Evolutionary conservation across 768 basidiomycete species (phyloP), one percentile per base, ranked within the genome.

Genomic region (Tricholoma sp.): DNA sequence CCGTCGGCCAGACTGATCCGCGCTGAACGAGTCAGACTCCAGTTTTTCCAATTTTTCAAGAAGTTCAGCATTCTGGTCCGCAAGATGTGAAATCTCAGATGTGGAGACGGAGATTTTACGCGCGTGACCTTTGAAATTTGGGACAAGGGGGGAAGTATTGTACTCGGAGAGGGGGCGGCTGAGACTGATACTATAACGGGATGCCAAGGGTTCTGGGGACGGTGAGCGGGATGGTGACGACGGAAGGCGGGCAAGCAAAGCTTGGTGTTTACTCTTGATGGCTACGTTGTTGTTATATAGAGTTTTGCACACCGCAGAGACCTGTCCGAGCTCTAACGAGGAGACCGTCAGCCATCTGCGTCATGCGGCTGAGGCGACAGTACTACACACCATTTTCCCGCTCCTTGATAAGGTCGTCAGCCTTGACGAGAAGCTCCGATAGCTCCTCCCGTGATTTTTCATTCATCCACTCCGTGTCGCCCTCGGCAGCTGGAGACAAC

Each of bases 51-150:
- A 77, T 61, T 91, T 90, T 22, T 78, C 71, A 4, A 89, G 72
- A 14, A 94, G 83, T 60, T 94, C 90, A 0, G 85, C 83, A 63
- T 94, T 94, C 71, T 94, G 91, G 64, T 91, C 88, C 0, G 88
- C 81, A 43, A 94, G 81, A 6, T 81, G 75, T 2, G 84, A 81
- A 24, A 94, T 77, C 57, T 91, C 89, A 14, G 79, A 72, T 1
- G 84, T 83, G 3, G 86, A 83, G 55, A 89, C 80, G 46, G 88
- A 84, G 45, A 88, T 78, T 51, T 81, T 78, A 34, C 79, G 77
- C 1, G 73, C 60, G 61, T 73, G 76, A 18, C 68, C 64, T 50
- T 64, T 64, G 52, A 67, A 64, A 37, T 68, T 57, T 27, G 70
- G 53, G 9, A 59, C 50, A 11, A 61, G 32, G 16, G 66, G 63